These are phyloP conservation scores for Coprinellus aureogranulatus DNA, from an alignment of 768 basidiomycete genomes.

Conservation along the genomic window DNA sequence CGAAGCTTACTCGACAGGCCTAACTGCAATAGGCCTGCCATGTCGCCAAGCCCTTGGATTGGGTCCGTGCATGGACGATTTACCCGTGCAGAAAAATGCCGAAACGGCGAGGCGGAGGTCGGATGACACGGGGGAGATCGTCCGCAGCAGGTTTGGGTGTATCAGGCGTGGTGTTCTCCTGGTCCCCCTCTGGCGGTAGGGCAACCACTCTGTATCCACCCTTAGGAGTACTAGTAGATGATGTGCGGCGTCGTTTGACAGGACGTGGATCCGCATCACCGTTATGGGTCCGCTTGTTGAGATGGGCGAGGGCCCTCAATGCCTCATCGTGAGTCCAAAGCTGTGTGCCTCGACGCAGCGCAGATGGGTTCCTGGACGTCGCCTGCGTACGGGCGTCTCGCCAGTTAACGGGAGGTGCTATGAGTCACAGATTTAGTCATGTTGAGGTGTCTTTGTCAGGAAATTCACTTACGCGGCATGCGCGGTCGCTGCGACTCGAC, in stretches of 20 bases:
- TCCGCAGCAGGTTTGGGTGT: not conserved
- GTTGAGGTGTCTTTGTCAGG: too few species aligned
- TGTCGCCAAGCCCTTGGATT: slow-evolving; percentile 8
- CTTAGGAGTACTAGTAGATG: slow-evolving; percentile 11
- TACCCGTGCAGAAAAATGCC: slow-evolving; percentile 39
- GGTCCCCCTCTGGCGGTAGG: slow-evolving; percentile 25
- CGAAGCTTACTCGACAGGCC: slow-evolving; percentile 5
- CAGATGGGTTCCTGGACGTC: too few species aligned
- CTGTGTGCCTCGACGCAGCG: not conserved
- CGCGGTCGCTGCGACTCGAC: too few species aligned
- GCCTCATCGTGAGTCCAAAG: not conserved
- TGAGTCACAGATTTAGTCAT: too few species aligned
- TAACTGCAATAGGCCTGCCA: not conserved
- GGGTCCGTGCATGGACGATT: slow-evolving; percentile 30
- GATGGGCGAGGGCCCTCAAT: not conserved
- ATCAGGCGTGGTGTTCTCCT: slow-evolving; percentile 27
- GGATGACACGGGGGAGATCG: slow-evolving; percentile 18
- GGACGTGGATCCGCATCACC: slow-evolving; percentile 14
- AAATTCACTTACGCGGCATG: too few species aligned
- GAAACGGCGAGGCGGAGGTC: slow-evolving; percentile 30
- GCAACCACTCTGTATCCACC: slow-evolving; percentile 15
- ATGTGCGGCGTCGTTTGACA: slow-evolving; percentile 8
- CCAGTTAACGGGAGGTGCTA: too few species aligned
- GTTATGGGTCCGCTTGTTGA: not conserved
- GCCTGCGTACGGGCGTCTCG: too few species aligned